Conservation (phyloP, 202 grass and related monocot genomes). For the Schoenoplectus tabernaemontani region DNA sequence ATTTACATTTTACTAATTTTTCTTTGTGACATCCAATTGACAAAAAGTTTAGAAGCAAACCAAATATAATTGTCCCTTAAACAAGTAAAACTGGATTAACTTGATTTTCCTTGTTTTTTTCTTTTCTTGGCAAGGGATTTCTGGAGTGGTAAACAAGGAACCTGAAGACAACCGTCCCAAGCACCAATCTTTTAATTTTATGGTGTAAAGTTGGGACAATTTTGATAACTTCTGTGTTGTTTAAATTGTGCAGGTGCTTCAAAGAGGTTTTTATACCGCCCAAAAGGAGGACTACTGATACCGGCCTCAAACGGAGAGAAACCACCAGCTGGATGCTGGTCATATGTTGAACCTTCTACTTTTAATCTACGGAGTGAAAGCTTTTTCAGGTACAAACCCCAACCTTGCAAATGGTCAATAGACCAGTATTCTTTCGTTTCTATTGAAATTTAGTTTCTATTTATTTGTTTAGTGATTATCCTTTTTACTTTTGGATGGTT, state of each 20-base stretch:
- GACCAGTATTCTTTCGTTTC: background rate
- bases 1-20: background rate
- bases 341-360: constrained; percentile 57
- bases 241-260: constrained; percentile 42
- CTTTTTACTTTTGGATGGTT: background rate
- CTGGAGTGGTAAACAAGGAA: background rate
- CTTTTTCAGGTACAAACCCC: constrained; percentile 63
- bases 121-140: background rate
- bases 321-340: constrained; percentile 50
- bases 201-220: background rate
- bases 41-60: background rate
- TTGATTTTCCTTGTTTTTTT: background rate
- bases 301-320: constrained; percentile 44
- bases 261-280: constrained; percentile 65
- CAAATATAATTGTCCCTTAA: background rate
- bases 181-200: background rate
- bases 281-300: constrained; percentile 56
- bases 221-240: background rate
- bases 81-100: background rate
- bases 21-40: background rate
- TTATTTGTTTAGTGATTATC: constrained; percentile 4
- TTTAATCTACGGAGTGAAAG: constrained; percentile 93
- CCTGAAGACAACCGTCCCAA: background rate
- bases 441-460: background rate
- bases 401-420: constrained; percentile 3